phyloP scores from a whole-genome alignment of 2,329 filamentous ascomycete species.

The Amesomyces nigricolor region DNA sequence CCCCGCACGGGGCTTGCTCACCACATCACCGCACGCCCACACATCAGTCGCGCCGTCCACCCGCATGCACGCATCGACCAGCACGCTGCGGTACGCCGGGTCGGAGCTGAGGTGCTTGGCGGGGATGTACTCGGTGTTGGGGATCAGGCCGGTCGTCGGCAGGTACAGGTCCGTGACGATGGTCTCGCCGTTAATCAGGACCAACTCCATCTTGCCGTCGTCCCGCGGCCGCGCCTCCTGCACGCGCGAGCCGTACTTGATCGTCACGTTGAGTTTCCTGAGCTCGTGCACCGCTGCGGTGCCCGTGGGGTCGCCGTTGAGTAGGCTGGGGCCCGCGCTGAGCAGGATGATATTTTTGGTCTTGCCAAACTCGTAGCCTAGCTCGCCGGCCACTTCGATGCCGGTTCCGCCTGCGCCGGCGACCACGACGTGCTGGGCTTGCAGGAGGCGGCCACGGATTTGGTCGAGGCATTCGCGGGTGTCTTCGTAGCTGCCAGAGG shows the following conservation, averaged over 20 bases:
- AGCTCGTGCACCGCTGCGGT: conserved; percentile 43
- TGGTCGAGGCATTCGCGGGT: conserved; percentile 36
- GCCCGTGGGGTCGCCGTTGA: conserved; percentile 42
- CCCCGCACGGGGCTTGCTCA: conserved; percentile 43
- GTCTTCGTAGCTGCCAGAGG: conserved; percentile 42
- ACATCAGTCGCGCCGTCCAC: conserved; percentile 41
- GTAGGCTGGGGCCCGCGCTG: conserved; percentile 36
- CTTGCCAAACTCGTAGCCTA: conserved; percentile 45
- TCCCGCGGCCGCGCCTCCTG: conserved; percentile 28
- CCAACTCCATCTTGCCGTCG: conserved; percentile 44
- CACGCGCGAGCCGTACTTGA: conserved; percentile 41
- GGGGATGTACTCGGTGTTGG: conserved; percentile 51
- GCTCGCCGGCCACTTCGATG: conserved; percentile 50
- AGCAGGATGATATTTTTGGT: conserved; percentile 47
- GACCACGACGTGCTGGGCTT: conserved; percentile 49
- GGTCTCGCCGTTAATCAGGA: conserved; percentile 41
- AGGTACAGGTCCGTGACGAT: conserved; percentile 46
- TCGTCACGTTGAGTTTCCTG: conserved; percentile 46
- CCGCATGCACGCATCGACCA: conserved; percentile 46
- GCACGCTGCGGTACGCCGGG: conserved; percentile 37
- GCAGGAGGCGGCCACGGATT: conserved; percentile 37
- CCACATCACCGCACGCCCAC: conserved; percentile 51
- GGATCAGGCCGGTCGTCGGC: conserved; percentile 48
- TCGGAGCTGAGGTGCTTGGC: conserved; percentile 35
- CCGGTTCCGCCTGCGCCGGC: conserved; percentile 53